Conservation (phyloP, 495 filamentous ascomycete species). For the Xylaria acuta region DNA sequence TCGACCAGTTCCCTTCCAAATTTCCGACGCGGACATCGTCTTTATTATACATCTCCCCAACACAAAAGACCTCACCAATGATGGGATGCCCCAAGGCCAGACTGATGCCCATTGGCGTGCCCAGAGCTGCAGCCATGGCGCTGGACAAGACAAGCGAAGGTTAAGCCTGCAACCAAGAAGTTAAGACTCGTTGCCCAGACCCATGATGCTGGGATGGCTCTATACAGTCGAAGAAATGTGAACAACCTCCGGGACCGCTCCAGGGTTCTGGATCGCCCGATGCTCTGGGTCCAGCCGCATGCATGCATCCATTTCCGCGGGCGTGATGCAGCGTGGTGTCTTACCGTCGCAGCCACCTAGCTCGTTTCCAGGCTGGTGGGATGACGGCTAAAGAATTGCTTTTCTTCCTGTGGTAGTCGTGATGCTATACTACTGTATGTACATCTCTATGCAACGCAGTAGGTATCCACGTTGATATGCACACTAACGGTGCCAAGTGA, state of each 20-base stretch:
- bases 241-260: background rate
- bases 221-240: background rate
- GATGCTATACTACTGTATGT: background rate
- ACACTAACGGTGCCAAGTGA: background rate
- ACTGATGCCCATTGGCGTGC: slow-evolving; percentile 7
- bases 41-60: slow-evolving; percentile 10
- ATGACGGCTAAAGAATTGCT: slow-evolving; percentile 6
- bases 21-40: background rate
- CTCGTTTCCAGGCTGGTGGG: slow-evolving; percentile 13
- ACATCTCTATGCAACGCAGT: background rate
- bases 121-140: background rate
- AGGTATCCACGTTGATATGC: background rate
- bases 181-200: slow-evolving; percentile 14
- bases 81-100: background rate
- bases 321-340: background rate
- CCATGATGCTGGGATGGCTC: slow-evolving; percentile 2
- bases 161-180: slow-evolving; percentile 19
- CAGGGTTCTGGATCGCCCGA: slow-evolving; percentile 11
- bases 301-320: slow-evolving; percentile 13
- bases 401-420: background rate
- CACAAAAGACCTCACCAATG: background rate
- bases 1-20: background rate
- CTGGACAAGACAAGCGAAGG: slow-evolving; percentile 10
- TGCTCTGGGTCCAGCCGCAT: slow-evolving; percentile 3
- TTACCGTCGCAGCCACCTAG: background rate